Evolutionary conservation across 345 rosid genomes (phyloP).

Genomic region (Populus ilicifolia): DNA sequence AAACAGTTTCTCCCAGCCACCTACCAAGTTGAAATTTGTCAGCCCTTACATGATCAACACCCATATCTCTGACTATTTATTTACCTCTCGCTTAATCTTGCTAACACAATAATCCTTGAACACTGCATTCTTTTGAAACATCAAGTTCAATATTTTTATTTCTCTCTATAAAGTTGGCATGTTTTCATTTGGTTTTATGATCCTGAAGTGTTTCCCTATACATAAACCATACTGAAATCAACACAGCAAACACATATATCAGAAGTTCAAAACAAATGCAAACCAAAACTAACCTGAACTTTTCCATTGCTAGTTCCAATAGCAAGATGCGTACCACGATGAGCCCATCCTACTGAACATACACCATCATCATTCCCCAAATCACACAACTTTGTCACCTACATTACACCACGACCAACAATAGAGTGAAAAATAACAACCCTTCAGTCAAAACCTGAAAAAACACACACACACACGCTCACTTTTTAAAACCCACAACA

Average conservation of each 20-base stretch:
- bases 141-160: background rate
- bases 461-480: background rate
- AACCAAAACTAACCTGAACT: constrained; percentile 55
- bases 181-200: background rate
- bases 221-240: background rate
- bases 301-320: constrained; percentile 87
- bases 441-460: background rate
- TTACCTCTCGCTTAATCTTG: background rate
- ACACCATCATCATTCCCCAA: constrained; percentile 81
- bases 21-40: constrained; percentile 1
- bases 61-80: background rate
- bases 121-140: background rate
- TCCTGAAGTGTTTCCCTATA: background rate
- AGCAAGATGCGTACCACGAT: constrained; percentile 79
- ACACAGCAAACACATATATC: background rate
- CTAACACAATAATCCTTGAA: background rate
- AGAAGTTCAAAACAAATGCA: background rate
- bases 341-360: constrained; percentile 96
- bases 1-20: background rate
- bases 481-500: background rate
- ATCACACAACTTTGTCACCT: constrained; percentile 97
- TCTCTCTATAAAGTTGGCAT: background rate
- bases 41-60: background rate
- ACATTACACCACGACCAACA: background rate
- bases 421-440: background rate